Conservation (phyloP, 192 early-diverging fungal species). For the Linnemannia schmuckeri region DNA sequence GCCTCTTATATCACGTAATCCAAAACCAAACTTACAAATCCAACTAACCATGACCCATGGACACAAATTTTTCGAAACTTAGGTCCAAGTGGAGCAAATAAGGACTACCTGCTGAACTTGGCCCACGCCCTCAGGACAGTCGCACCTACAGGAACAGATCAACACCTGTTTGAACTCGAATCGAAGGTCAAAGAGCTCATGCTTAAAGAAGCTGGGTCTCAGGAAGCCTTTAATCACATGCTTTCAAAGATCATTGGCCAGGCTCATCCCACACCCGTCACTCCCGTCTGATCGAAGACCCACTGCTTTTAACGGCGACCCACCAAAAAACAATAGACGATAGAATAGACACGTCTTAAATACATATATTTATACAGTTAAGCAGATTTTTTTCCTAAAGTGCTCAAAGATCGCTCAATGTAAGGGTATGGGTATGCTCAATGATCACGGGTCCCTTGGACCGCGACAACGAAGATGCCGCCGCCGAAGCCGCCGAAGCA, state of each 20-base stretch:
- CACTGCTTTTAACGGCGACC: too few relatives aligned
- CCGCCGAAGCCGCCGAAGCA: too few relatives aligned
- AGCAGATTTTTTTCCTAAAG: neutral
- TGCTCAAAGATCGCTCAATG: constrained; percentile 25
- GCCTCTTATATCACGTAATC: neutral
- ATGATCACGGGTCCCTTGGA: constrained; percentile 27
- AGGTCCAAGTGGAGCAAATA: constrained; percentile 79
- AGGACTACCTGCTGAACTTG: constrained; percentile 77
- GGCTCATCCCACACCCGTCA: constrained; percentile 25
- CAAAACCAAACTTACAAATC: neutral
- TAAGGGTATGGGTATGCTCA: constrained; percentile 23
- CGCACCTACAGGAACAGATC: constrained; percentile 64
- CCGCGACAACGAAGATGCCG: neutral
- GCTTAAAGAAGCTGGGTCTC: constrained; percentile 37
- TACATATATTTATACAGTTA: too few relatives aligned
- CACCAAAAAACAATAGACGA: neutral
- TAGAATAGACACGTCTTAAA: neutral
- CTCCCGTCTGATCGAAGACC: constrained; percentile 8
- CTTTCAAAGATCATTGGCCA: constrained; percentile 45
- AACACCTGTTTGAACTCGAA: constrained; percentile 73
- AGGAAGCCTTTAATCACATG: constrained; percentile 42
- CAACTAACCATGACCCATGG: neutral
- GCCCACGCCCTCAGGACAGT: constrained; percentile 70
- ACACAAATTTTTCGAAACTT: neutral
- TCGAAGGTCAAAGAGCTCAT: constrained; percentile 58